Conservation (phyloP, 140 eudicot genomes). For the Senecio squalidus region DNA sequence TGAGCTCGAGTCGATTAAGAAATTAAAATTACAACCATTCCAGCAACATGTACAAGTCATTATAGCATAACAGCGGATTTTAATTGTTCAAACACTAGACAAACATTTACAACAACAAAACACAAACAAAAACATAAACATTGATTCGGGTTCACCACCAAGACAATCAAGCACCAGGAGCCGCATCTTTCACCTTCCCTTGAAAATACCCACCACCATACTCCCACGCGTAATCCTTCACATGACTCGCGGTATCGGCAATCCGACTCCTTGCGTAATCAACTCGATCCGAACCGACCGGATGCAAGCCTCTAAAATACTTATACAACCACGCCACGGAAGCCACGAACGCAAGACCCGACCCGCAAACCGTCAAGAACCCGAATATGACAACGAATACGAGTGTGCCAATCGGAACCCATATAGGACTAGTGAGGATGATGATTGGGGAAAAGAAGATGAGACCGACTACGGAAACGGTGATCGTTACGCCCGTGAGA, state of each 20-base stretch:
- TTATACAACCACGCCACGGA: slow-evolving; percentile 59
- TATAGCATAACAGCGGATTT: slow-evolving; percentile 4
- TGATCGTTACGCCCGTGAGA: slow-evolving; percentile 68
- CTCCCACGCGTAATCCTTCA: slow-evolving; percentile 91
- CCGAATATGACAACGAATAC: slow-evolving; percentile 46
- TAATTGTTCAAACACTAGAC: slow-evolving; percentile 1
- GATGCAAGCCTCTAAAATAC: slow-evolving; percentile 71
- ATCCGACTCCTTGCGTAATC: slow-evolving; percentile 90
- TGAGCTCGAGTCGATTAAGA: too few species aligned
- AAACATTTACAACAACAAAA: slow-evolving; percentile 3
- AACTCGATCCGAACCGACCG: slow-evolving; percentile 82
- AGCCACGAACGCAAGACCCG: slow-evolving; percentile 41
- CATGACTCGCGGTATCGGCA: slow-evolving; percentile 75
- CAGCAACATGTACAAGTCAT: slow-evolving; percentile 5
- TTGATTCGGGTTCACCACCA: slow-evolving; percentile 13
- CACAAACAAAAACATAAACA: neutral
- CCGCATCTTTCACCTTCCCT: slow-evolving; percentile 81
- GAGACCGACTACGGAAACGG: slow-evolving; percentile 43
- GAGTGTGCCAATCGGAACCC: slow-evolving; percentile 69
- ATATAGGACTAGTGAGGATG: slow-evolving; percentile 64
- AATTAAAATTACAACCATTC: too few species aligned
- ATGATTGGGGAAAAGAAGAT: slow-evolving; percentile 61
- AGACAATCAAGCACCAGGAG: slow-evolving; percentile 77
- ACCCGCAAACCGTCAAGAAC: slow-evolving; percentile 45
- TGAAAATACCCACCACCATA: slow-evolving; percentile 86